These are phyloP conservation scores for Hypoxylon sp. DNA, from an alignment of 2,329 filamentous ascomycete species.

Conservation along the genomic window DNA sequence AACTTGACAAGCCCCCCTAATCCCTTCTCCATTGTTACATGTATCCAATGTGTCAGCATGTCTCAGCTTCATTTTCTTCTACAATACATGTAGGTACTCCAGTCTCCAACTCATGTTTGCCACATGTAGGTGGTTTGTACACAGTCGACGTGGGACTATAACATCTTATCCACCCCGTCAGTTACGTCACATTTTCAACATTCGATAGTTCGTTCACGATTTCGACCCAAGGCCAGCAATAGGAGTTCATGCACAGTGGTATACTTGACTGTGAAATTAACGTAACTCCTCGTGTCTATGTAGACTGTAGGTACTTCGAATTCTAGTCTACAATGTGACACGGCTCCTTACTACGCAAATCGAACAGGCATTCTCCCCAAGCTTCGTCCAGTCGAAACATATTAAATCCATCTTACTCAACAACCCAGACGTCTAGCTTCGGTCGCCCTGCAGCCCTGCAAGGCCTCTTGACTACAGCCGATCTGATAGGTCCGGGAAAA, in stretches of 20 bases:
- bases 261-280: background rate
- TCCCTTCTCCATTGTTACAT: background rate
- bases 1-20: constrained; percentile 22
- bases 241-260: background rate
- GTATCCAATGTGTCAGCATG: background rate
- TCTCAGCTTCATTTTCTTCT: constrained; percentile 19
- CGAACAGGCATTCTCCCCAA: constrained; percentile 26
- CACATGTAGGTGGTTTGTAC: constrained; percentile 27
- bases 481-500: constrained; percentile 40
- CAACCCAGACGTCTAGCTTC: constrained; percentile 11
- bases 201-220: constrained; percentile 11
- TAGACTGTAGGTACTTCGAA: constrained; percentile 7
- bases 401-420: constrained; percentile 29
- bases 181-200: constrained; percentile 35
- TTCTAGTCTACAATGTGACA: constrained; percentile 27
- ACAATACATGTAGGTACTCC: background rate
- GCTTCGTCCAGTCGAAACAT: constrained; percentile 20
- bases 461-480: constrained; percentile 11
- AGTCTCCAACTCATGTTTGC: constrained; percentile 10
- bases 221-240: background rate
- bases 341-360: constrained; percentile 38
- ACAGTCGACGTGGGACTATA: constrained; percentile 14
- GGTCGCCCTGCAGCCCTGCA: constrained; percentile 32
- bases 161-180: constrained; percentile 3
- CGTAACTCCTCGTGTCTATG: background rate